Conservation (phyloP, 352 stramenopile genomes). For the Blastocystis sp. region DNA sequence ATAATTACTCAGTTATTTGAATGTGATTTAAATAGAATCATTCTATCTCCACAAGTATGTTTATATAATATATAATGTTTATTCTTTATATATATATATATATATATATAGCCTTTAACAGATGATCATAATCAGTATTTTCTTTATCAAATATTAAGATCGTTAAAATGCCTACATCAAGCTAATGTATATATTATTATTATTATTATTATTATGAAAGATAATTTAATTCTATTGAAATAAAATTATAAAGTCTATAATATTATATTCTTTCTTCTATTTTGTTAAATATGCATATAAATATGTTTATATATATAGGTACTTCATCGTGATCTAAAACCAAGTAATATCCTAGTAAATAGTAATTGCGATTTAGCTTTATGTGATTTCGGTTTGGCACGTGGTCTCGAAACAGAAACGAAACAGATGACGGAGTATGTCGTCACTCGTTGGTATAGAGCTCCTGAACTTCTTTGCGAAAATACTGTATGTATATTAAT, state of each 20-base stretch:
- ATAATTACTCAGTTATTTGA: constrained; percentile 69
- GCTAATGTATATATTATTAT: background rate
- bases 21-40: constrained; percentile 63
- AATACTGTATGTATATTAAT: constrained; percentile 29
- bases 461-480: constrained; percentile 64
- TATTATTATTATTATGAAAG: too few species aligned
- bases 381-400: constrained; percentile 69
- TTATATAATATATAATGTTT: too few species aligned
- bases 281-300: too few species aligned
- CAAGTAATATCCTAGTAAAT: constrained; percentile 78
- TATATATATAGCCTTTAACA: constrained; percentile 45
- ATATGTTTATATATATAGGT: constrained; percentile 7
- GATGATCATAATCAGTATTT: constrained; percentile 68
- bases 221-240: too few species aligned
- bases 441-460: constrained; percentile 74
- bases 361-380: constrained; percentile 77
- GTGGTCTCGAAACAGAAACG: constrained; percentile 51
- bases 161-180: constrained; percentile 27
- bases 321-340: constrained; percentile 67
- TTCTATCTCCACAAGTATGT: constrained; percentile 55
- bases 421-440: constrained; percentile 66
- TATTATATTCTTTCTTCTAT: too few species aligned
- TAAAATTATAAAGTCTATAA: too few species aligned
- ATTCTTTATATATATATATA: too few species aligned
- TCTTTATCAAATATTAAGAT: constrained; percentile 55